Base-by-base conservation (phyloP, 1,139 yeast genomes). In the Sugiyamaella japonica region DNA sequence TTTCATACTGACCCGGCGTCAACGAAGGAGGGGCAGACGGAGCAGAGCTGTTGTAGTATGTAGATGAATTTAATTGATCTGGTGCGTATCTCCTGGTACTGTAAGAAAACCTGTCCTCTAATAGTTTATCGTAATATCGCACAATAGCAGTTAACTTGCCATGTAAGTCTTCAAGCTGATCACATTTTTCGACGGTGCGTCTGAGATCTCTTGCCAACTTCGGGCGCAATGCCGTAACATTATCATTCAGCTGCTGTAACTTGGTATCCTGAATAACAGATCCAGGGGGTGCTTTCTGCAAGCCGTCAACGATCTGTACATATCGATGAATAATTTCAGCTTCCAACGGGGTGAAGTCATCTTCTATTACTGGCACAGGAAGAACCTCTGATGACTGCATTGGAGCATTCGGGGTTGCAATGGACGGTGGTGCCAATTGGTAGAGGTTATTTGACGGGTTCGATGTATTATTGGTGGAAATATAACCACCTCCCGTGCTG, bases 81-180 rank as follows among this genome's bases (percentile, higher is more conserved):
- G 13, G 37, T 7, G 17, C 39, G 28, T 39, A 48, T 31, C 43
- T 39, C 23, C 31, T 48, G 28, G 39, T 48, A 32, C 82, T 81
- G 60, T 72, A 72, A 34, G 74, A 72, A 52, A 86, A 74, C 67
- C 90, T 79, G 38, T 81, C 79, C 61, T 93, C 97, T 58, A 91
- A 75, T 53, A 87, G 78, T 58, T 81, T 81, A 68, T 93, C 97
- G 66, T 93, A 93, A 48, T 86, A 77, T 58, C 87, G 78, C 64
- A 86, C 81, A 32, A 90, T 86, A 2, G 95, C 86, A 50, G 88
- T 84, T 53, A 93, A 79, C 66, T 93, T 89, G 47, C 88, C 83
- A 70, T 89, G 90, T 80, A 89, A 77, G 56, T 88, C 93, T 60
- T 88, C 81, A 57, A 86, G 80, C 23, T 74, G 71, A 56, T 89